These are phyloP conservation scores for Penicillium tannophilum DNA, from an alignment of 495 filamentous ascomycete species.

Conservation along the genomic window DNA sequence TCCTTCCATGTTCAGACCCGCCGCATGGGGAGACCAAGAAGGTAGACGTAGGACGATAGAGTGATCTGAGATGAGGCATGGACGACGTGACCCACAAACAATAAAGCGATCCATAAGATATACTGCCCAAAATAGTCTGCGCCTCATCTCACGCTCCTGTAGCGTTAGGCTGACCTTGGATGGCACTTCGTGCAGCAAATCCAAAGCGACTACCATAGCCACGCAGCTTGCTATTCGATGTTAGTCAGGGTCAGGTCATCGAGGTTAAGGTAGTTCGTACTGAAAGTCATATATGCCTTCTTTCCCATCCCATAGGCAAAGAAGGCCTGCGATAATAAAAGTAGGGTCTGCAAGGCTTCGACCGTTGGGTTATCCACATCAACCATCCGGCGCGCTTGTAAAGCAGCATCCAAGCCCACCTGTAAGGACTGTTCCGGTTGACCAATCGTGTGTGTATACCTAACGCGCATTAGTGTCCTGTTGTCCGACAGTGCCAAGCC, in stretches of 20 bases:
- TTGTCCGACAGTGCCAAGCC: neutral
- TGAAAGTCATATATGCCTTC: conserved; percentile 81
- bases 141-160: conserved; percentile 69
- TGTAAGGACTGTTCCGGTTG: conserved; percentile 60
- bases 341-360: conserved; percentile 70
- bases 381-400: conserved; percentile 64
- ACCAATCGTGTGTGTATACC: conserved; percentile 64
- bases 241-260: conserved; percentile 2
- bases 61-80: conserved; percentile 73
- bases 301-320: conserved; percentile 79
- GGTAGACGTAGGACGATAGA: conserved; percentile 73
- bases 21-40: conserved; percentile 59
- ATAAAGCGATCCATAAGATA: conserved; percentile 82
- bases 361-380: conserved; percentile 79
- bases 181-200: conserved; percentile 72
- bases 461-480: conserved; percentile 15
- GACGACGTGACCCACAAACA: conserved; percentile 75
- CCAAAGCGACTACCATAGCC: conserved; percentile 78
- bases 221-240: conserved; percentile 64
- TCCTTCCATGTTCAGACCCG: conserved; percentile 62
- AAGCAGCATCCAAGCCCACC: conserved; percentile 66
- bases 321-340: conserved; percentile 74
- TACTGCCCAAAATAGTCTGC: conserved; percentile 80
- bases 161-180: conserved; percentile 55
- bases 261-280: conserved; percentile 44